phyloP scores from a whole-genome alignment of 2,329 filamentous ascomycete species.

The Waltergamsia citrina region DNA sequence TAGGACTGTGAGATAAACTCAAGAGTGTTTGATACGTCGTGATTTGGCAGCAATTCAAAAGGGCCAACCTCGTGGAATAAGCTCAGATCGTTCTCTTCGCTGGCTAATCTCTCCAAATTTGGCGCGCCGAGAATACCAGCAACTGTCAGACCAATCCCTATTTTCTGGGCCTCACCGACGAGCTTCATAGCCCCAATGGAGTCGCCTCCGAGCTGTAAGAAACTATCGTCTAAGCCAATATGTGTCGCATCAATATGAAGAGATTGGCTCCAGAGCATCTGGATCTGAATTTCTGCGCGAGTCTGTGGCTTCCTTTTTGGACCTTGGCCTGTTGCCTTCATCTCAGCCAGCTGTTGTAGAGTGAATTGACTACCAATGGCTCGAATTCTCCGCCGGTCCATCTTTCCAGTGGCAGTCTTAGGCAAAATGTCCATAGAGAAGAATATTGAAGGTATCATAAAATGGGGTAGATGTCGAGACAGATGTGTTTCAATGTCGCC shows the following conservation, averaged over 20 bases:
- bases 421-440: conserved; percentile 1
- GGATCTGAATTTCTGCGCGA: conserved; percentile 4
- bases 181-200: conserved; percentile 7
- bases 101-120: too few relatives aligned
- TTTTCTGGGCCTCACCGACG: conserved; percentile 2
- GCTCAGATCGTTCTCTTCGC: too few relatives aligned
- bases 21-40: too few relatives aligned
- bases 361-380: conserved; percentile 1
- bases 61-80: too few relatives aligned
- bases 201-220: conserved; percentile 8
- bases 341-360: conserved; percentile 1
- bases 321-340: background rate
- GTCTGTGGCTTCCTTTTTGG: conserved; percentile 1
- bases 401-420: conserved; percentile 2
- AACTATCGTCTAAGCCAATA: conserved; percentile 8
- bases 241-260: conserved; percentile 3
- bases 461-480: background rate
- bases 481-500: background rate
- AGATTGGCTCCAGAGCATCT: conserved; percentile 4
- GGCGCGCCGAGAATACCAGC: conserved; percentile 13
- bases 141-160: conserved; percentile 9
- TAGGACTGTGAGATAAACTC: too few relatives aligned
- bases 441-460: conserved; percentile 3
- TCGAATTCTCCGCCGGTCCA: background rate
- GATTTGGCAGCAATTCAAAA: too few relatives aligned